These are phyloP conservation scores for Colletotrichum tropicicola DNA, from an alignment of 2,329 filamentous ascomycete genomes.

Conservation along the genomic window DNA sequence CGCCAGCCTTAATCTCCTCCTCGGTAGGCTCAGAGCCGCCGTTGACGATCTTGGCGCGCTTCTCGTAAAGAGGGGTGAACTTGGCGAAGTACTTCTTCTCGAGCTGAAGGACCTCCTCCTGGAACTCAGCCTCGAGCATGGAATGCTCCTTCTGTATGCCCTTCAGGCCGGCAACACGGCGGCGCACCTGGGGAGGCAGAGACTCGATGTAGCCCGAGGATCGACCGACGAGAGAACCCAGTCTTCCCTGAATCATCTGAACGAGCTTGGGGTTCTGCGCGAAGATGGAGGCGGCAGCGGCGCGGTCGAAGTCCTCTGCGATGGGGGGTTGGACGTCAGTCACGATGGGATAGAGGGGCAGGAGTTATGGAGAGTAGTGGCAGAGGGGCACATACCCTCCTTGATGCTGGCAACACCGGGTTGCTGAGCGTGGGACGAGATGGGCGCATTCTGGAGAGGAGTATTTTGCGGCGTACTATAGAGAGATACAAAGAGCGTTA, in stretches of 20 bases:
- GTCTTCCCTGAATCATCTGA: conserved; percentile 97
- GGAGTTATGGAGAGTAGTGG: neutral
- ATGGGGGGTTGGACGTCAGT: conserved; percentile 31
- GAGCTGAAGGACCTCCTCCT: conserved; percentile 96
- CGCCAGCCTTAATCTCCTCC: conserved; percentile 85
- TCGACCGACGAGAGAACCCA: conserved; percentile 90
- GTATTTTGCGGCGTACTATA: conserved; percentile 97
- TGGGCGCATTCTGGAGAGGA: conserved; percentile 92
- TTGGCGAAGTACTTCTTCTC: conserved; percentile 99
- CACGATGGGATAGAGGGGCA: conserved; percentile 27
- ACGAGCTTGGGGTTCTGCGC: conserved; percentile 95
- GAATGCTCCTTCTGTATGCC: conserved; percentile 99
- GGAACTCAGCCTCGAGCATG: conserved; percentile 97
- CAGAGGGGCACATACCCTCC: conserved; percentile 75
- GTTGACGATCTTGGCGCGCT: conserved; percentile 93
- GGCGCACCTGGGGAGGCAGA: conserved; percentile 86
- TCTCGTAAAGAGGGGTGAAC: conserved; percentile 96
- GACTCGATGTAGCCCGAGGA: conserved; percentile 99
- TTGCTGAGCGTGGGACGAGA: conserved; percentile 96
- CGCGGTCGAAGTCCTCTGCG: conserved; percentile 89
- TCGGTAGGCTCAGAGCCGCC: conserved; percentile 86
- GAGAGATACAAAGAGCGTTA: conserved; percentile 30
- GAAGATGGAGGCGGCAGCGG: conserved; percentile 88
- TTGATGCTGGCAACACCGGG: conserved; percentile 94
- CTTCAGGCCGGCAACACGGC: conserved; percentile 93